Percentiles rank a stretch among this genome's conserved stretches.
Evolutionary conservation across 2,329 filamentous ascomycete genomes (phyloP).

Genomic region (Sclerotinia minor): DNA sequence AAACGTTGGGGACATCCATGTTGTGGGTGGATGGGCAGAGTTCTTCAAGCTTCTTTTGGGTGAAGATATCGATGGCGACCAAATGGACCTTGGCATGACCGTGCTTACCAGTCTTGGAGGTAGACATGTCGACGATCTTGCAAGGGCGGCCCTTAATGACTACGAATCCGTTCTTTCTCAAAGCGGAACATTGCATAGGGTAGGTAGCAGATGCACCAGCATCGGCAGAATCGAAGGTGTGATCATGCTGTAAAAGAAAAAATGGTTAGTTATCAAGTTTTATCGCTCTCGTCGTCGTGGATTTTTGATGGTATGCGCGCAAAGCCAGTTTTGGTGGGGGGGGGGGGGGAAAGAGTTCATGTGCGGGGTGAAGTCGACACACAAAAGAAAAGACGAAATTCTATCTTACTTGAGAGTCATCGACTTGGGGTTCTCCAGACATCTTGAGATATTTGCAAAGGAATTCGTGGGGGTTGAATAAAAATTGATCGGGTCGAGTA

Average conservation of each 20-base stretch:
- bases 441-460: conserved; percentile 47
- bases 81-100: conserved; percentile 99
- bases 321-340: conserved; percentile 36
- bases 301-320: conserved; percentile 33
- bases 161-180: conserved; percentile 99
- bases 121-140: conserved; percentile 99
- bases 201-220: conserved; percentile 92
- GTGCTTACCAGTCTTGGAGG: conserved; percentile 99
- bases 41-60: conserved; percentile 98
- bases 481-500: conserved; percentile 39
- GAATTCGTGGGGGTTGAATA: background rate
- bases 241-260: conserved; percentile 39
- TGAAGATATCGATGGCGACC: conserved; percentile 98
- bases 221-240: conserved; percentile 89
- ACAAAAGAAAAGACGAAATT: conserved; percentile 29
- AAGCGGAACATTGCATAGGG: conserved; percentile 99
- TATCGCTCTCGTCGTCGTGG: background rate
- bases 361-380: conserved; percentile 23
- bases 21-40: conserved; percentile 96
- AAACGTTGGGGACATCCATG: conserved; percentile 97
- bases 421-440: conserved; percentile 49
- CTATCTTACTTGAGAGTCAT: conserved; percentile 60
- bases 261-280: conserved; percentile 25
- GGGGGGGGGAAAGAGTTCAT: conserved; percentile 26
- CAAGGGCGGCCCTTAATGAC: conserved; percentile 98